These are phyloP conservation scores for Trichophyton benhamiae DNA, from an alignment of 2,329 filamentous ascomycete species.

Conservation along the genomic window DNA sequence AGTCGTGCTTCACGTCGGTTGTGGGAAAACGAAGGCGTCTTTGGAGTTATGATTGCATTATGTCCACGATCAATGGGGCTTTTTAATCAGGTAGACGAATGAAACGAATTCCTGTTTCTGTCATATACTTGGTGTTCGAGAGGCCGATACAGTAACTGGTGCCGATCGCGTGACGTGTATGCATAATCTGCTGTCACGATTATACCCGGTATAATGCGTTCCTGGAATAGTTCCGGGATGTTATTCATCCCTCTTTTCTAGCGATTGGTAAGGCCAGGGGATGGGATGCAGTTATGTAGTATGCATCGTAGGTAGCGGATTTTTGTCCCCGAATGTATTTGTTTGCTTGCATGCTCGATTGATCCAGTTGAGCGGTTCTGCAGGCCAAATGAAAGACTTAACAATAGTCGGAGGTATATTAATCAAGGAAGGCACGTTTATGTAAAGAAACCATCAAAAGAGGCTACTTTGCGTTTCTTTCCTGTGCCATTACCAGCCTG, in stretches of 20 bases:
- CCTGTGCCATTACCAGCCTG: constrained; percentile 5
- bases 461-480: constrained; percentile 10
- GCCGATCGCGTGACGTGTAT: neutral
- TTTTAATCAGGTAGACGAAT: neutral
- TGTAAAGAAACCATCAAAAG: neutral
- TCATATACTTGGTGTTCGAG: neutral
- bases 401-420: neutral
- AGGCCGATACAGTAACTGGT: neutral
- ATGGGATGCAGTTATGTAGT: no score
- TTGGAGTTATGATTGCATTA: constrained; percentile 11
- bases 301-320: no score
- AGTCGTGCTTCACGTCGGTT: constrained; percentile 9
- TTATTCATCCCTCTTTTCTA: no score
- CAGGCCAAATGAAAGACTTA: neutral
- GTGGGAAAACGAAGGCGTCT: constrained; percentile 16
- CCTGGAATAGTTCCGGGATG: no score
- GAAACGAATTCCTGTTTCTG: neutral
- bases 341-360: no score
- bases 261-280: no score
- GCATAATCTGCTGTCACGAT: no score
- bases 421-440: no score
- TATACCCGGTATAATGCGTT: no score
- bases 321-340: no score
- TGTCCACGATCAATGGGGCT: neutral
- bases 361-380: no score